These are phyloP conservation scores for Fusarium subtropicale DNA, from an alignment of 2,329 filamentous ascomycete genomes.

Conservation along the genomic window DNA sequence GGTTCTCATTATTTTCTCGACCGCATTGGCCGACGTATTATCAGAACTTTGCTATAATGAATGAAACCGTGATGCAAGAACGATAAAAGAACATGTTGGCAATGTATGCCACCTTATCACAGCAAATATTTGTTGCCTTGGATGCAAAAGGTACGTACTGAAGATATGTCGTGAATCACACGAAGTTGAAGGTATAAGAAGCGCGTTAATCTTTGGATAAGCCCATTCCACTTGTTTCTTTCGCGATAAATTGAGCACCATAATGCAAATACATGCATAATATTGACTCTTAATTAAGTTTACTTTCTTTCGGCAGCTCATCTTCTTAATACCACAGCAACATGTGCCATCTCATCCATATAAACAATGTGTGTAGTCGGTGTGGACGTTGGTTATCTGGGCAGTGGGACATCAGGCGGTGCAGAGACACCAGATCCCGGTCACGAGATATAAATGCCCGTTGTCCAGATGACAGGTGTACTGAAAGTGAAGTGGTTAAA, in stretches of 20 bases:
- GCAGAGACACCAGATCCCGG: not conserved
- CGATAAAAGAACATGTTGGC: too few species aligned
- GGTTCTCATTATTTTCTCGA: not conserved
- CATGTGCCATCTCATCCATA: not conserved
- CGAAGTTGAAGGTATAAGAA: not conserved
- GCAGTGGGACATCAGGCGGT: not conserved
- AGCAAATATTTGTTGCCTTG: too few species aligned
- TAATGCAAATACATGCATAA: accelerated
- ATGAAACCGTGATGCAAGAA: too few species aligned
- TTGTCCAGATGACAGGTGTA: not conserved
- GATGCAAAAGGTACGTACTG: too few species aligned
- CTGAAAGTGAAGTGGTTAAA: not conserved
- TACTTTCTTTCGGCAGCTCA: too few species aligned
- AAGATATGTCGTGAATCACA: not conserved
- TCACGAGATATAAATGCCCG: not conserved
- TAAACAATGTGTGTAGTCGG: not conserved
- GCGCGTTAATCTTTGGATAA: too few species aligned
- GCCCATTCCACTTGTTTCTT: not conserved
- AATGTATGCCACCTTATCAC: too few species aligned
- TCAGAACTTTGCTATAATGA: too few species aligned
- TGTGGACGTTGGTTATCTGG: not conserved
- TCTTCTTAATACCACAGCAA: not conserved
- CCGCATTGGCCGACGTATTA: too few species aligned
- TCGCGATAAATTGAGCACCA: too few species aligned
- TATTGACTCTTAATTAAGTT: not conserved